Conservation (phyloP, 1,139 yeast species). For the Diutina rugosa region DNA sequence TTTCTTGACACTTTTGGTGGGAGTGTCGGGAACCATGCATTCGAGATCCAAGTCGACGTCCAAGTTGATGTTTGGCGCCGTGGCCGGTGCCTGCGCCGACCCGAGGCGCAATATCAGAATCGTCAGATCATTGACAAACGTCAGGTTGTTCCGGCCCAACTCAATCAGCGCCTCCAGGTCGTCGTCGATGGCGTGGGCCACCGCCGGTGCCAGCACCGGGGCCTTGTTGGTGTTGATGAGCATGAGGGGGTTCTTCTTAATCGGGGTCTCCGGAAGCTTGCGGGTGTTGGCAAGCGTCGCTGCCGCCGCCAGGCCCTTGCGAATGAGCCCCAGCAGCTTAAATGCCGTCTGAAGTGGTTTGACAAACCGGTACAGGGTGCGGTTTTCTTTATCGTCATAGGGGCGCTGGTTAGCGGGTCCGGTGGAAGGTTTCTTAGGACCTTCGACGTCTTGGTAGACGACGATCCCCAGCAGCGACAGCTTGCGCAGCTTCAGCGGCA, state of each 20-base stretch:
- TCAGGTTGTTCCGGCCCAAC: background rate
- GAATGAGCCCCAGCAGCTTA: constrained; percentile 59
- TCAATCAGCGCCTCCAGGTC: background rate
- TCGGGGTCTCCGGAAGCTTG: constrained; percentile 68
- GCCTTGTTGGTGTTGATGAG: constrained; percentile 12
- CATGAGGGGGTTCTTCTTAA: constrained; percentile 46
- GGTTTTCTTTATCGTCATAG: constrained; percentile 23
- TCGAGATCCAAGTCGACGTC: constrained; percentile 8
- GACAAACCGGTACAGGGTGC: constrained; percentile 41
- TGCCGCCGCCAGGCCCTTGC: constrained; percentile 28
- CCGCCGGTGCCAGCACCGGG: background rate
- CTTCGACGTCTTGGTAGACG: constrained; percentile 1
- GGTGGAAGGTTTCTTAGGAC: background rate
- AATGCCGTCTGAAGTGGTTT: constrained; percentile 83
- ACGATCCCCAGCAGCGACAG: background rate
- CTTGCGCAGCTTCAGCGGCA: background rate
- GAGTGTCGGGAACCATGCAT: constrained; percentile 25
- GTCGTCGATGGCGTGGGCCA: background rate
- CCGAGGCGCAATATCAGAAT: background rate
- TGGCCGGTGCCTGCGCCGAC: background rate
- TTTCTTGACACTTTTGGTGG: constrained; percentile 16
- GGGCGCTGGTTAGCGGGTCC: background rate
- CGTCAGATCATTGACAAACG: background rate
- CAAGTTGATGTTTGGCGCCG: constrained; percentile 9
- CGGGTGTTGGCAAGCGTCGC: background rate